Evolutionary conservation across 164 flowering plant genomes (phyloP).

Genomic region (Santalum album): DNA sequence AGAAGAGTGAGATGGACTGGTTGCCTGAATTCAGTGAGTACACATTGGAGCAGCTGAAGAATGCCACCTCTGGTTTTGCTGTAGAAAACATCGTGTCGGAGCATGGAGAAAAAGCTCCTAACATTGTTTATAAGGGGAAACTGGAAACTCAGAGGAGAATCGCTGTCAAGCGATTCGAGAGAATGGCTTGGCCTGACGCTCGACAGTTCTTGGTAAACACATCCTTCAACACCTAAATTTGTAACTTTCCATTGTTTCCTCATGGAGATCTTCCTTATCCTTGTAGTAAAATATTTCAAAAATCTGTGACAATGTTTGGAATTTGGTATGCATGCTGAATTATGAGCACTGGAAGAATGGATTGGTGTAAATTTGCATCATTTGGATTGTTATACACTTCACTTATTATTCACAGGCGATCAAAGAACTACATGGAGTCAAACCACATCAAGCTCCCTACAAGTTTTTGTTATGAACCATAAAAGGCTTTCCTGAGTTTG

Average conservation of each 20-base stretch:
- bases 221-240: not conserved
- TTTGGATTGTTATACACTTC: too few species aligned
- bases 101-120: constrained; percentile 57
- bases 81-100: constrained; percentile 57
- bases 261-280: not conserved
- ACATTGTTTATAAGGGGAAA: constrained; percentile 54
- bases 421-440: too few species aligned
- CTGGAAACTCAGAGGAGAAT: constrained; percentile 44
- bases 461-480: too few species aligned
- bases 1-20: constrained; percentile 17
- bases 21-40: constrained; percentile 34
- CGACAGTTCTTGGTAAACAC: constrained; percentile 36
- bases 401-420: too few species aligned
- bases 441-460: too few species aligned
- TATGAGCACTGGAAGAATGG: too few species aligned
- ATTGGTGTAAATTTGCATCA: too few species aligned
- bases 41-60: constrained; percentile 40
- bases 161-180: constrained; percentile 48
- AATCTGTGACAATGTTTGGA: too few species aligned
- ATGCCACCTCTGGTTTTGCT: constrained; percentile 54
- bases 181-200: constrained; percentile 52
- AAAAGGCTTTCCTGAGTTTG: too few species aligned
- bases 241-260: not conserved
- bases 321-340: too few species aligned
- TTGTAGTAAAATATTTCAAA: too few species aligned